Evolutionary conservation across 2,329 filamentous ascomycete species (phyloP).

Genomic region (Blastomyces parvus): DNA sequence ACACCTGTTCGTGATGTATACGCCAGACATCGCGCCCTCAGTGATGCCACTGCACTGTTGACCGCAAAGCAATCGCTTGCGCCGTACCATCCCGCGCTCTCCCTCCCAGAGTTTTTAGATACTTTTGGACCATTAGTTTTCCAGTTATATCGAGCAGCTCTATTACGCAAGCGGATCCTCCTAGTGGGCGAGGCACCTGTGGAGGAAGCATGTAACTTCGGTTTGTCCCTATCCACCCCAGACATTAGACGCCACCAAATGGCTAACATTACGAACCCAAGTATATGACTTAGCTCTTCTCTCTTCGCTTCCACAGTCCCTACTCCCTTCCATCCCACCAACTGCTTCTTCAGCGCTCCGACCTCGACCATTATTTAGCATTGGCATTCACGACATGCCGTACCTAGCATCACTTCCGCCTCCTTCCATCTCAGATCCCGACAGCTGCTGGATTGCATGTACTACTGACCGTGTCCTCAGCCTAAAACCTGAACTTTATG

Average conservation of each 20-base stretch:
- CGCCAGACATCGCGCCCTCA: constrained; percentile 32
- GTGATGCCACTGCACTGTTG: constrained; percentile 34
- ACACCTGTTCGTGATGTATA: constrained; percentile 42
- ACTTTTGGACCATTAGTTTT: constrained; percentile 87
- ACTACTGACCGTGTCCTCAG: constrained; percentile 89
- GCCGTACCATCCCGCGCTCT: constrained; percentile 75
- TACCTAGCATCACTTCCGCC: constrained; percentile 59
- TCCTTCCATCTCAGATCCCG: constrained; percentile 31
- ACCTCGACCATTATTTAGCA: constrained; percentile 75
- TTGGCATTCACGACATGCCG: constrained; percentile 88
- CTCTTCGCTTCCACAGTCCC: constrained; percentile 71
- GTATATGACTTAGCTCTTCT: constrained; percentile 93
- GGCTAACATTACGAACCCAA: constrained; percentile 30
- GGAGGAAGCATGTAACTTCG: constrained; percentile 76
- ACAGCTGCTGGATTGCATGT: constrained; percentile 78
- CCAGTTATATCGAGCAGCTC: constrained; percentile 75
- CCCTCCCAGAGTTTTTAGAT: constrained; percentile 65
- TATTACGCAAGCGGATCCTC: constrained; percentile 78
- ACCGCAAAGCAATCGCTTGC: constrained; percentile 52
- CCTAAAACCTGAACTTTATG: constrained; percentile 78
- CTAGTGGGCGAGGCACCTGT: constrained; percentile 82
- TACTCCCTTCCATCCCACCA: constrained; percentile 58
- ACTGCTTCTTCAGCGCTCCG: constrained; percentile 52
- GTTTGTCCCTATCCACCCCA: constrained; percentile 40
- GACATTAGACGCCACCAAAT: neutral